These are phyloP conservation scores for Fusarium sp. DNA, from an alignment of 2,329 filamentous ascomycete species.

Conservation along the genomic window DNA sequence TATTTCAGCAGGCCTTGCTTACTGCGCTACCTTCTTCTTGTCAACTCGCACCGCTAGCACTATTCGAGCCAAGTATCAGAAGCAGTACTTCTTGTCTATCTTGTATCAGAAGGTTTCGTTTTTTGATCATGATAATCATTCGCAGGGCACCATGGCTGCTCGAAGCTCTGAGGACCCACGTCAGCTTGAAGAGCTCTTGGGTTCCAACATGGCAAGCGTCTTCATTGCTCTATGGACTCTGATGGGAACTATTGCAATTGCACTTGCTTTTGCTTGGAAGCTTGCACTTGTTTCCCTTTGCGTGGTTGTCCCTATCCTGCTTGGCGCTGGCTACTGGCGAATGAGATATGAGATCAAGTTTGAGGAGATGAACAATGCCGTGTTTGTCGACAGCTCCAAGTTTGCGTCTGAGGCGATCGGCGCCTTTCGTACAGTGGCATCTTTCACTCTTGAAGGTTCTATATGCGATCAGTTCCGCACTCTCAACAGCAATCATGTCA, in stretches of 20 bases:
- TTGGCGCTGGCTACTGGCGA: slow-evolving; percentile 62
- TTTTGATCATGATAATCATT: slow-evolving; percentile 71
- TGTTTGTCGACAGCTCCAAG: slow-evolving; percentile 79
- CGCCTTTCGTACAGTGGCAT: slow-evolving; percentile 78
- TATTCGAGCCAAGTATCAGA: slow-evolving; percentile 62
- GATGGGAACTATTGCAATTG: slow-evolving; percentile 72
- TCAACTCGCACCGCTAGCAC: neutral
- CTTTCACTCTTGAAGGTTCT: slow-evolving; percentile 75
- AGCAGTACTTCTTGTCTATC: slow-evolving; percentile 71
- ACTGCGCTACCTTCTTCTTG: neutral
- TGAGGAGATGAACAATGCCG: slow-evolving; percentile 73
- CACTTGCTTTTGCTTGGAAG: slow-evolving; percentile 82
- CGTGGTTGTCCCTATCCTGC: slow-evolving; percentile 66
- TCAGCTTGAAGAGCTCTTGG: slow-evolving; percentile 71
- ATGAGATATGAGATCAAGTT: slow-evolving; percentile 72
- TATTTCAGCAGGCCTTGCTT: neutral
- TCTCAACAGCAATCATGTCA: slow-evolving; percentile 70
- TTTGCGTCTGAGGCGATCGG: slow-evolving; percentile 80
- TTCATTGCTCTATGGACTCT: slow-evolving; percentile 74
- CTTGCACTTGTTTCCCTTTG: slow-evolving; percentile 75
- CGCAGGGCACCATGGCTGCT: slow-evolving; percentile 70
- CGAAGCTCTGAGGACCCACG: slow-evolving; percentile 67
- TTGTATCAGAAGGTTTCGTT: slow-evolving; percentile 69
- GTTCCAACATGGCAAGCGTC: slow-evolving; percentile 72
- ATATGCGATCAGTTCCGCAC: slow-evolving; percentile 71